Conservation (phyloP, 495 filamentous ascomycete species). For the Aspergillus haitiensis region DNA sequence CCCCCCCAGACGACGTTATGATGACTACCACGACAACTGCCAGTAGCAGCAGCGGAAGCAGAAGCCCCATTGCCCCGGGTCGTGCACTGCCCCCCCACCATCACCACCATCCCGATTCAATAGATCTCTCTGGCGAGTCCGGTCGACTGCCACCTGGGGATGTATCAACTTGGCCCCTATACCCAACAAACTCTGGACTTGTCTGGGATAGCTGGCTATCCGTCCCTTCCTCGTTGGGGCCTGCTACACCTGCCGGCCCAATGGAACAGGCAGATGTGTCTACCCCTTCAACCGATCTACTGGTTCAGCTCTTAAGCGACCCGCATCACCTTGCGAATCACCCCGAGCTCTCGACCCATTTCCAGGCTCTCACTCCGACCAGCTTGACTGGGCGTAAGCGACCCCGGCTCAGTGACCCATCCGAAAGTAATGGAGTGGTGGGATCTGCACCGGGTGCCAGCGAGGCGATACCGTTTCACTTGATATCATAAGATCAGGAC, state of each 20-base stretch:
- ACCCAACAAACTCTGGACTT: neutral
- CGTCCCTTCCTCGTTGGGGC: neutral
- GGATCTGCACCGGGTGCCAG: neutral
- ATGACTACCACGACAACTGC: neutral
- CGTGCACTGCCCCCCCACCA: neutral
- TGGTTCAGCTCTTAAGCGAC: neutral
- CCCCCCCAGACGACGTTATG: neutral
- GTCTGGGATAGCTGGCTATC: slow-evolving; percentile 13
- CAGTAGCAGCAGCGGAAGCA: no score
- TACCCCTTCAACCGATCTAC: neutral
- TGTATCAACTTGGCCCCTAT: neutral
- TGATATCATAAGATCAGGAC: neutral
- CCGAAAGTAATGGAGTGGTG: neutral
- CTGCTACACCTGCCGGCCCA: neutral
- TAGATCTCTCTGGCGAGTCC: neutral
- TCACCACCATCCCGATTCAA: neutral
- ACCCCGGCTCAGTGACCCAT: neutral
- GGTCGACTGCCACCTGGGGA: neutral
- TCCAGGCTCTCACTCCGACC: neutral
- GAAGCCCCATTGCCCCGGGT: neutral
- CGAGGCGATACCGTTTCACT: neutral
- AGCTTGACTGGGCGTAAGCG: neutral
- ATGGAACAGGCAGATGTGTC: neutral
- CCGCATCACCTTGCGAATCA: neutral
- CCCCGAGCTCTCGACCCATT: neutral